Evolutionary conservation across 768 basidiomycete species (phyloP).

Genomic region (Amanita subjunquillea): DNA sequence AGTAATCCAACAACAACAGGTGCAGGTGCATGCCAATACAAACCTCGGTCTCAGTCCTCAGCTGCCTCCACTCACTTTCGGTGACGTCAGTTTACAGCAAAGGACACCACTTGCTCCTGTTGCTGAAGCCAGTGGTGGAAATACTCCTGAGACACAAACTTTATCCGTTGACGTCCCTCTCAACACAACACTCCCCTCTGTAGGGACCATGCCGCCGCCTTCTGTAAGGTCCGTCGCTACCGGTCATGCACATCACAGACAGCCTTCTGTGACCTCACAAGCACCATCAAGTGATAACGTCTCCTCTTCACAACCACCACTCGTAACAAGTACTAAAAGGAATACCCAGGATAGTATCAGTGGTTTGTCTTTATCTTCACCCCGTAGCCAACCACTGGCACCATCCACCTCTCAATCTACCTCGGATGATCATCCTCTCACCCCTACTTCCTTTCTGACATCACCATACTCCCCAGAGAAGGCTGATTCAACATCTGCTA

Average conservation of each 20-base stretch:
- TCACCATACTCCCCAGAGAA: conserved; percentile 20
- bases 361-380: neutral
- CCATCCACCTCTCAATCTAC: conserved; percentile 6
- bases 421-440: conserved; percentile 7
- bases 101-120: conserved; percentile 48
- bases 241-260: neutral
- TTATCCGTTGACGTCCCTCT: conserved; percentile 14
- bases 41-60: conserved; percentile 26
- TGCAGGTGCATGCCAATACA: conserved; percentile 2
- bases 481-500: neutral
- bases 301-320: neutral
- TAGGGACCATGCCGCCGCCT: neutral
- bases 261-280: neutral
- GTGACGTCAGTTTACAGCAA: conserved; percentile 15
- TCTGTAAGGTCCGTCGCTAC: neutral
- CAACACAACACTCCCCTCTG: neutral
- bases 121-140: conserved; percentile 37
- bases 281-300: neutral
- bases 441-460: conserved; percentile 18
- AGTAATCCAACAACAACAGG: conserved; percentile 6
- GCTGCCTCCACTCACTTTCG: conserved; percentile 53
- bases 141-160: conserved; percentile 15
- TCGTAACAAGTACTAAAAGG: neutral
- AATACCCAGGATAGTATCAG: neutral
- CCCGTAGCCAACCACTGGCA: neutral